Base-by-base conservation (phyloP, 169 alveolate species). In the Eimeria falciformis region DNA sequence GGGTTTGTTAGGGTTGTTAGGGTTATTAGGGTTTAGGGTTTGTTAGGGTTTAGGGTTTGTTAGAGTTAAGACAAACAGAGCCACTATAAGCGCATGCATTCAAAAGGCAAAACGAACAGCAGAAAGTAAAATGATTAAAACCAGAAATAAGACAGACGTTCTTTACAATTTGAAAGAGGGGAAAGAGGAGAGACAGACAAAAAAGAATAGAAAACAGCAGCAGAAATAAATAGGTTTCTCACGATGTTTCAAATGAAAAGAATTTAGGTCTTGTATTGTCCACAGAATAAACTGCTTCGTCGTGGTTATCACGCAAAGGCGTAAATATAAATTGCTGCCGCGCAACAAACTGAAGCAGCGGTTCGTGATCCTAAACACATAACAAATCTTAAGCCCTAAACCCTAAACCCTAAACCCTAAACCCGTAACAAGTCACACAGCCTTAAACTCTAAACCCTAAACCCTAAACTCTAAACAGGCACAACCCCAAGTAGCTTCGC, bases 191-290 rank as follows among this genome's bases (percentile, higher is more conserved):
- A 12, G 23, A 25, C n/a, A 62, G 73, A 62, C 11, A 62, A 7
- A 62, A 23, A 23, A 62, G 29, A 18, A 23, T 62, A 62, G 29
- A 62, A 62, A 62, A 40, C 66, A 77, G 86, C 11, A 33, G 86
- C 86, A 47, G 86, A 62, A 77, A 43, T 66, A 47, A 45, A 12
- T 33, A 25, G 14, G 18, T 11, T 3, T 5, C 53, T 6, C n/a
- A 85, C 92, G 50, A 4, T 46, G 56, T 40, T 50, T 85, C 92
- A 45, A 65, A 85, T 50, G 84, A 65, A n/a, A 85, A 85, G 84
- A 85, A 85, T 5, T 14, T 40, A 1, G 92, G 92, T 6, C 29
- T 68, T 1, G 7, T 21, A 11, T 45, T n/a, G 14, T 46, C 18
- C 12, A 85, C 92, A 27, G 82, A 68, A 45, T 66, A 68, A 17